Percentiles rank a stretch among this genome's conserved stretches.
Conservation (phyloP, 139 green algal species). For the Nannochloris sp. region DNA sequence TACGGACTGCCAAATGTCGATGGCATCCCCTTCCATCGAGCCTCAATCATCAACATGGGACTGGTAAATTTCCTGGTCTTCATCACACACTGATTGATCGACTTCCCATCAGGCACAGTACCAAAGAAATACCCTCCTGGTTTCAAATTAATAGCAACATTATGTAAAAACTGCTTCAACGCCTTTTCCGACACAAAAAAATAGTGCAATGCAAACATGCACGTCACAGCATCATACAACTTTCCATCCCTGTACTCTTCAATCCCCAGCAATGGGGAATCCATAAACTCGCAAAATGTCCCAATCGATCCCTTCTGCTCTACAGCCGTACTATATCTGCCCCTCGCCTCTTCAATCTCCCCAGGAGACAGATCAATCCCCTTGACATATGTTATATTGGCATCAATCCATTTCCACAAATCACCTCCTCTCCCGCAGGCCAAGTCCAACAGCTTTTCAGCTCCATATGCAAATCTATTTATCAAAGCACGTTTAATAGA, state of each 20-base stretch:
- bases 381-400: conserved; percentile 54
- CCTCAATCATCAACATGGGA: conserved; percentile 53
- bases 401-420: conserved; percentile 78
- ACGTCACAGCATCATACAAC: conserved; percentile 68
- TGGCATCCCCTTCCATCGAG: conserved; percentile 41
- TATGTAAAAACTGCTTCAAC: conserved; percentile 64
- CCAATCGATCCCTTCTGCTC: not conserved
- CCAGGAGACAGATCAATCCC: conserved; percentile 73
- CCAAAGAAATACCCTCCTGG: conserved; percentile 77
- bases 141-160: conserved; percentile 73
- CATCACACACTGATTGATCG: conserved; percentile 38
- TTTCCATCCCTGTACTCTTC: conserved; percentile 19
- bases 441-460: conserved; percentile 66
- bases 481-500: conserved; percentile 61
- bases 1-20: conserved; percentile 54
- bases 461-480: conserved; percentile 59
- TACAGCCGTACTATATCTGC: conserved; percentile 15
- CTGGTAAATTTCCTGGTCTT: conserved; percentile 12
- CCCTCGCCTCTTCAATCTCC: conserved; percentile 71
- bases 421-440: conserved; percentile 84
- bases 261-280: conserved; percentile 29
- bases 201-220: conserved; percentile 95
- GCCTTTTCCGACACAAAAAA: conserved; percentile 69
- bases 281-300: conserved; percentile 35
- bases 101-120: conserved; percentile 65